Evolutionary conservation across 2,329 filamentous ascomycete genomes (phyloP), one percentile per base, ranked within the genome.

Genomic region (Alternaria conjuncta): DNA sequence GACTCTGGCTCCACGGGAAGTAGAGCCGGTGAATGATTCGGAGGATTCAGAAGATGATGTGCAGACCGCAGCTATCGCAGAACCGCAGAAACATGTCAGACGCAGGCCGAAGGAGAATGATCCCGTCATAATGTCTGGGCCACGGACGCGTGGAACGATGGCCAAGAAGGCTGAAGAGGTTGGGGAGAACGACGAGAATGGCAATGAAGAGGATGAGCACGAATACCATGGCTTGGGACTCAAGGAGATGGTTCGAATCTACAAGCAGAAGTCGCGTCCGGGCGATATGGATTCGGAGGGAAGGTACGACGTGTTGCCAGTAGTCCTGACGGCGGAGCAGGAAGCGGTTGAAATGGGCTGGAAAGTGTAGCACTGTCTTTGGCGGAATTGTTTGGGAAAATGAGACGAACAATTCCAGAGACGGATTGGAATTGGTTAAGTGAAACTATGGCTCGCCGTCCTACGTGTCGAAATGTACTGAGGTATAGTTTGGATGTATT

Each of bases 261-360:
- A 55, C 23, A 43, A 26, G 21, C 23, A 28, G 53, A 55, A 55
- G 36, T n/a, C 15, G n/a, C 21, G 10, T 30, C 53, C 23, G 18
- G 23, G 41, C 4, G 53, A 55, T 28, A 10, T n/a, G 9, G 32
- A 23, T 41, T 43, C 41, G 6, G 36, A 44, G 10, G 4, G 15
- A 13, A 18, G 44, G 5, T 21, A 8, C n/a, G n/a, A 28, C 3
- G 30, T 41, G 8, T 13, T 55, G 23, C 53, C 53, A 8, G n/a
- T 55, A 25, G 10, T 45, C 7, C 13, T 72, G 20, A 36, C 45
- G 9, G 61, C 55, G 12, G 50, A 28, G 10, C 60, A 60, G 30
- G 43, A 47, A 3, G 59, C 46, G 20, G 60, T 60, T 18, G 61
- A 50, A 11, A 20, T 55, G 25, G 57, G 47, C 6, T 60, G 49